Percentiles rank a stretch among this genome's conserved stretches.
Evolutionary conservation across 768 basidiomycete species (phyloP).

Genomic region (Mycena vitilis): DNA sequence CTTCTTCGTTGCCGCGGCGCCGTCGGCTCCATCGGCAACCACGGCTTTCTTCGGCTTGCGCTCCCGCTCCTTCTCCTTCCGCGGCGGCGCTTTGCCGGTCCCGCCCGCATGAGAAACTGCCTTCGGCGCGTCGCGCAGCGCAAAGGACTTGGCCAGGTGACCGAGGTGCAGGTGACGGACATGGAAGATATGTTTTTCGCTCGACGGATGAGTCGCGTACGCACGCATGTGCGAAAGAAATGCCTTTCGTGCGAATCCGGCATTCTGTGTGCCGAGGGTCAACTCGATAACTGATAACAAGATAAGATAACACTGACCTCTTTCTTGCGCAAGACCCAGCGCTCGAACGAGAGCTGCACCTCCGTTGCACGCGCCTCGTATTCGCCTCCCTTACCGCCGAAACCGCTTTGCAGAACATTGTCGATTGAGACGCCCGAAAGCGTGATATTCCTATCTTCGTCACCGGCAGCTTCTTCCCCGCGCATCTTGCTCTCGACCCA

Average conservation of each 20-base stretch:
- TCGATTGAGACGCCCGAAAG: conserved; percentile 76
- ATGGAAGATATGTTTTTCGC: conserved; percentile 97
- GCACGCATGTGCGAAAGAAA: conserved; percentile 95
- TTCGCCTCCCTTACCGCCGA: conserved; percentile 85
- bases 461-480: conserved; percentile 51
- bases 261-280: conserved; percentile 63
- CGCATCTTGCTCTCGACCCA: conserved; percentile 91
- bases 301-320: conserved; percentile 61
- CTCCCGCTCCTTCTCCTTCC: conserved; percentile 36
- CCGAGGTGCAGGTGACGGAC: conserved; percentile 94
- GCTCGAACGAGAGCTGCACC: conserved; percentile 93
- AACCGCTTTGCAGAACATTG: conserved; percentile 79
- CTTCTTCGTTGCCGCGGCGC: conserved; percentile 39
- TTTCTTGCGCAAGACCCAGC: conserved; percentile 85
- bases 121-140: conserved; percentile 86
- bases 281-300: too few relatives aligned
- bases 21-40: conserved; percentile 37
- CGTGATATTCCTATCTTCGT: conserved; percentile 54
- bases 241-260: conserved; percentile 81
- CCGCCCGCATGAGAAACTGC: conserved; percentile 50
- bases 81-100: conserved; percentile 27
- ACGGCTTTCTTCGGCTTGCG: conserved; percentile 36
- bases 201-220: conserved; percentile 95
- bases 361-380: conserved; percentile 94
- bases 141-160: conserved; percentile 93